phyloP scores from a whole-genome alignment of 208 protist species.

The Novymonas esmeraldas region DNA sequence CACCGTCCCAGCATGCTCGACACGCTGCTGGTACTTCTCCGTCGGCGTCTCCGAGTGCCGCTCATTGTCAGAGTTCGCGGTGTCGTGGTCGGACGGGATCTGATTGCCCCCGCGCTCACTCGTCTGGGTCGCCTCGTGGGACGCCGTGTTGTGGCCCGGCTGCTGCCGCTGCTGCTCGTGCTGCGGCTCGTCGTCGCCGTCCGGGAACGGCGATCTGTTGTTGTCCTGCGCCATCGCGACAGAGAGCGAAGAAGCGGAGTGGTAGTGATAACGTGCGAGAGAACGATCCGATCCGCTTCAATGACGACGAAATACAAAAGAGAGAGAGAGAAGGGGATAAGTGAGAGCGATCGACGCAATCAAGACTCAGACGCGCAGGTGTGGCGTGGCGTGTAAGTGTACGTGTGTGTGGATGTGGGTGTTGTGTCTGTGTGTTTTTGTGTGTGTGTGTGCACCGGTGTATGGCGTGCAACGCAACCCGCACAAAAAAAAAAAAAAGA shows the following conservation, averaged over 20 bases:
- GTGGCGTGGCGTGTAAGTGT: background rate
- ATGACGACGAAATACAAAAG: too few relatives aligned
- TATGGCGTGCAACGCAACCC: background rate
- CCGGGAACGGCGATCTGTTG: background rate
- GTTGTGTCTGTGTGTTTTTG: background rate
- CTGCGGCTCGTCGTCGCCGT: background rate
- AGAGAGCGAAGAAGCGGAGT: background rate
- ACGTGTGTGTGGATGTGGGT: background rate
- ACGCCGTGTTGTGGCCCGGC: too few relatives aligned
- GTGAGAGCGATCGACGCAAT: background rate
- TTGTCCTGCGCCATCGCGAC: background rate
- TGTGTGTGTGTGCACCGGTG: constrained; percentile 1
- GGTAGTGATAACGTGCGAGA: background rate
- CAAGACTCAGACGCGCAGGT: background rate
- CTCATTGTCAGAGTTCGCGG: background rate
- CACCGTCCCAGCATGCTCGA: constrained; percentile 32
- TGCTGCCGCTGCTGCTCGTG: background rate
- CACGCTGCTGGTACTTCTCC: constrained; percentile 34
- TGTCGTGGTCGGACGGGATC: constrained; percentile 3
- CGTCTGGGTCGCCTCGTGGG: background rate
- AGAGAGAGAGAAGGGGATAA: background rate
- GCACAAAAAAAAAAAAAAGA: background rate
- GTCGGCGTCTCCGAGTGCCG: constrained; percentile 24
- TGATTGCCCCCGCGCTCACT: background rate
- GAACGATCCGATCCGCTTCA: background rate